Evolutionary conservation across 176 grass and related monocot genomes (phyloP).

Genomic region (Hordeum vulgare): MorexV3_pseudomolecules_assembly NC_058522.1:559211909-559212408

Average conservation of each 20-base stretch:
- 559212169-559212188: constrained; percentile 11
- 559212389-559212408: constrained; percentile 89
- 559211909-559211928: not conserved
- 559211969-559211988: not conserved
- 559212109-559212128: not conserved
- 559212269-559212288: constrained; percentile 95
- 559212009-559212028: not conserved
- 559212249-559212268: constrained; percentile 49
- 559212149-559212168: not conserved
- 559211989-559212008: not conserved
- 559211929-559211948: not conserved
- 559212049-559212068: constrained; percentile 17
- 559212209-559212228: constrained; percentile 88
- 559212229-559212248: constrained; percentile 89
- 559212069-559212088: not conserved
- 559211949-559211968: not conserved
- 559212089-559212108: not conserved
- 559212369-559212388: constrained; percentile 64
- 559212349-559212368: not conserved
- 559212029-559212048: not conserved
- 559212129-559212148: constrained; percentile 10
- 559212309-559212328: not conserved
- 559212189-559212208: constrained; percentile 61
- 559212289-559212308: constrained; percentile 53
- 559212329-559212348: not conserved